Evolutionary conservation across 768 basidiomycete genomes (phyloP), one percentile per base, ranked within the genome.

Genomic region (Lanmaoa rubissima): DNA sequence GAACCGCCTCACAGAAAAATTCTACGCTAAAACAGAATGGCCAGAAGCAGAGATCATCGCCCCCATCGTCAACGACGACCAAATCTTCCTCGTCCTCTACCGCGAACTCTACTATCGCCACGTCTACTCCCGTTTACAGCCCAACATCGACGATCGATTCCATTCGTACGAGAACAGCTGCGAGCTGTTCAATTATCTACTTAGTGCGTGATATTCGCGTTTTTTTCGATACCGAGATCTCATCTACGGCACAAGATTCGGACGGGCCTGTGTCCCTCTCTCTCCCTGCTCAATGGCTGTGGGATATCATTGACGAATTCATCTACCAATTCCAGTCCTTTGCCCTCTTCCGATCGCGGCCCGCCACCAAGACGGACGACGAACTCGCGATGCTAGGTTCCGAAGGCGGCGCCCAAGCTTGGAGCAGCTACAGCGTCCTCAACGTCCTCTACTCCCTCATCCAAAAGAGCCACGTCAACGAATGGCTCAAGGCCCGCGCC

Each of bases 301-400:
- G 95, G 93, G 94, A 96, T 67, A 94, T 95, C 72, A 87, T 96
- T 67, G 93, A 96, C 76, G 94, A 95, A 65, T 95, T 95, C 70
- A 96, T 98, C 64, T 99, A 97, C 75, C 96, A 99, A 71, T 99
- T 94, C 78, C 94, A 96, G 69, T 90, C 90, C 1, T 98, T 97
- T 75, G 92, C 92, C 62, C 85, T 91, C 39, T 98, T 94, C 88
- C 79, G 94, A 51, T 87, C 88, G 17, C 93, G 90, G 65, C 80
- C 86, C 32, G 89, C 91, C 59, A 79, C 80, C 48, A 98, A 97
- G 76, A 84, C 87, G 0, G 94, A 93, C 40, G 96, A 98, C 64
- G 95, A 98, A 70, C 79, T 94, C 39, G 68, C 80, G 48, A 81
- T 94, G 79, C 81, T 98, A 24, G 85, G 82, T 4, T 92, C 94